Conservation (phyloP, 306 rosid genomes). For the Citrullus amarus region DNA sequence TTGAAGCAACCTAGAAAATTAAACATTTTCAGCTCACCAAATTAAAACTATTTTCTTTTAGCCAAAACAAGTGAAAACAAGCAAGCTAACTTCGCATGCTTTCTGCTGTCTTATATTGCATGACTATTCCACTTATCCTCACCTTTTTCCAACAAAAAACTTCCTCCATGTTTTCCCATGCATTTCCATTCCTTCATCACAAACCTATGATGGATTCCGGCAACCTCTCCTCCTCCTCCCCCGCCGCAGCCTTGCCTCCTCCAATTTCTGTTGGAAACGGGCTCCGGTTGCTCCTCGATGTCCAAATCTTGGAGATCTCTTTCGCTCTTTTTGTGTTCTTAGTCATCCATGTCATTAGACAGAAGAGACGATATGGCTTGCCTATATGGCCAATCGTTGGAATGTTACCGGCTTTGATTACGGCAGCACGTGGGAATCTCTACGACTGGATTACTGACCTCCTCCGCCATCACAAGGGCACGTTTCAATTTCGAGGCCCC, state of each 20-base stretch:
- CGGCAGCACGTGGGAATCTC: constrained; percentile 24
- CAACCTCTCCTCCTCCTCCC: constrained; percentile 17
- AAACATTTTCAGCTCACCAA: constrained; percentile 73
- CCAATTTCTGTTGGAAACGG: constrained; percentile 15
- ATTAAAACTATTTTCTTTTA: constrained; percentile 17
- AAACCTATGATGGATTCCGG: not conserved
- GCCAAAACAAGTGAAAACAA: constrained; percentile 21
- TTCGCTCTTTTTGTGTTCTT: constrained; percentile 46
- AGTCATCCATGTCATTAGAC: constrained; percentile 47
- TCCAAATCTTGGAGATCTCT: constrained; percentile 47
- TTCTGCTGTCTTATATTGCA: constrained; percentile 1
- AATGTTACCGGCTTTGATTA: constrained; percentile 62
- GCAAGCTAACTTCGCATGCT: not conserved
- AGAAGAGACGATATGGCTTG: constrained; percentile 43
- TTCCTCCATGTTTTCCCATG: constrained; percentile 1
- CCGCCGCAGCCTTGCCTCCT: constrained; percentile 10
- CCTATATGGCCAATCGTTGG: constrained; percentile 73
- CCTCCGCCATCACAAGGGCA: constrained; percentile 34
- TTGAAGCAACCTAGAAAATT: not conserved
- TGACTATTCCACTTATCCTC: constrained; percentile 13
- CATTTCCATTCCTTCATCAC: not conserved
- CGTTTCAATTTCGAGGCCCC: constrained; percentile 63
- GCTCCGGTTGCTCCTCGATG: constrained; percentile 1
- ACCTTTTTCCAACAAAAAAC: not conserved
- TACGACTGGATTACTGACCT: constrained; percentile 63